Percentiles rank a stretch among this genome's conserved stretches.
phyloP scores from a whole-genome alignment of 495 filamentous ascomycete genomes.

The Lasiosphaeria miniovina region DNA sequence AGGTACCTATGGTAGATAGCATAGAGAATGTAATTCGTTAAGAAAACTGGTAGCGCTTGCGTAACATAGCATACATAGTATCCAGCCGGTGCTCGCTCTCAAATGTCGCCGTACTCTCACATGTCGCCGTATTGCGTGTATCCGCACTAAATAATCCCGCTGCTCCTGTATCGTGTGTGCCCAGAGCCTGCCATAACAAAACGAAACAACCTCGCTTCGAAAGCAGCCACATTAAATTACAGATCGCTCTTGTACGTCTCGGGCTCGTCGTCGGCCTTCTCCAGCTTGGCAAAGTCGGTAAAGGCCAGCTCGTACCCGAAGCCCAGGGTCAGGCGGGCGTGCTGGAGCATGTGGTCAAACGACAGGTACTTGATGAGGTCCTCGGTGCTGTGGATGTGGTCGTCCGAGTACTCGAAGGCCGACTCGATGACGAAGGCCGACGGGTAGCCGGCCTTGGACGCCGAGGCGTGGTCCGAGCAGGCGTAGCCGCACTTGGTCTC shows the following conservation, averaged over 20 bases:
- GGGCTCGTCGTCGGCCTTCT: constrained; percentile 15
- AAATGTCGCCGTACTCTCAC: no score
- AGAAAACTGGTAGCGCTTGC: no score
- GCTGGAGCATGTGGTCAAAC: constrained; percentile 97
- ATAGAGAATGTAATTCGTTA: no score
- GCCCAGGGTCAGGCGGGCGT: constrained; percentile 85
- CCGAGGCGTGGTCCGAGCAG: constrained; percentile 95
- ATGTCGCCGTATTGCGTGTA: no score
- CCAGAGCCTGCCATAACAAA: no score
- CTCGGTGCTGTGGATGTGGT: constrained; percentile 87
- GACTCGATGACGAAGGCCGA: constrained; percentile 95
- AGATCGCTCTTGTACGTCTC: constrained; percentile 11
- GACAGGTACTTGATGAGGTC: constrained; percentile 84
- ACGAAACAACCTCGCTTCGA: not conserved
- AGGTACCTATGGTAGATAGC: no score
- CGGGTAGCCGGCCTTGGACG: constrained; percentile 91
- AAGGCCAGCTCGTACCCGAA: constrained; percentile 87
- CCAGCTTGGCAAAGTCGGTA: constrained; percentile 50
- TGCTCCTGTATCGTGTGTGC: no score
- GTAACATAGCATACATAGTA: no score
- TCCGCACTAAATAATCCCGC: no score
- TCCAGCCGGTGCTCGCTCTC: no score
- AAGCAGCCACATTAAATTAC: constrained; percentile 9
- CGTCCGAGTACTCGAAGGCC: constrained; percentile 77
- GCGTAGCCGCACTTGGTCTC: constrained; percentile 96